These are phyloP conservation scores for Scheffersomyces lignosus DNA, from an alignment of 805 yeast genomes.

Conservation along the genomic window DNA sequence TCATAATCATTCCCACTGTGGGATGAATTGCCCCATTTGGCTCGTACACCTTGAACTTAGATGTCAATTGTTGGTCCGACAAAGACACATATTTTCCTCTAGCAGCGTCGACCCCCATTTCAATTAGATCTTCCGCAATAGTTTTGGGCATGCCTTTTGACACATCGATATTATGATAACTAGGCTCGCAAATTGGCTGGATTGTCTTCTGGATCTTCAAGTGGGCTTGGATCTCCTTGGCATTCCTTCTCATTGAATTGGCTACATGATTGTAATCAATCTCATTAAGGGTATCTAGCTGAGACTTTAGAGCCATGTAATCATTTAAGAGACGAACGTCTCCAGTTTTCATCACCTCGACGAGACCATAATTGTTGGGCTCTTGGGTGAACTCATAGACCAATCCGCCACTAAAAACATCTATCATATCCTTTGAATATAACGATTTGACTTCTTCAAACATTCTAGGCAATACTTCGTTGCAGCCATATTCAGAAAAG, in stretches of 20 bases:
- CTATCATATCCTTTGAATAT: conserved; percentile 70
- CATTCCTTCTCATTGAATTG: conserved; percentile 24
- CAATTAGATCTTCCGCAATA: conserved; percentile 44
- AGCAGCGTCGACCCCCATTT: conserved; percentile 46
- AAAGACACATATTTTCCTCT: conserved; percentile 54
- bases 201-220: conserved; percentile 16
- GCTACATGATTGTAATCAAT: conserved; percentile 21
- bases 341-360: conserved; percentile 45
- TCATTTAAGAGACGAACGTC: conserved; percentile 46
- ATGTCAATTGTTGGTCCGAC: conserved; percentile 40
- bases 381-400: conserved; percentile 82
- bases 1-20: conserved; percentile 21
- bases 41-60: conserved; percentile 44
- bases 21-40: conserved; percentile 41
- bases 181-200: conserved; percentile 31
- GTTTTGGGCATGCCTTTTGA: conserved; percentile 47
- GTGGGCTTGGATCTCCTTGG: conserved; percentile 19
- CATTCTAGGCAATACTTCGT: conserved; percentile 70
- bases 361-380: conserved; percentile 76
- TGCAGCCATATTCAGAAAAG: conserved; percentile 88
- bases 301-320: conserved; percentile 42
- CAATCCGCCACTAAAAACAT: conserved; percentile 80
- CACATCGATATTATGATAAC: conserved; percentile 36
- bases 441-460: conserved; percentile 76
- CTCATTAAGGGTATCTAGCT: conserved; percentile 38